These are phyloP conservation scores for Parachlorella kessleri DNA, from an alignment of 139 green algal genomes.

Conservation along the genomic window DNA sequence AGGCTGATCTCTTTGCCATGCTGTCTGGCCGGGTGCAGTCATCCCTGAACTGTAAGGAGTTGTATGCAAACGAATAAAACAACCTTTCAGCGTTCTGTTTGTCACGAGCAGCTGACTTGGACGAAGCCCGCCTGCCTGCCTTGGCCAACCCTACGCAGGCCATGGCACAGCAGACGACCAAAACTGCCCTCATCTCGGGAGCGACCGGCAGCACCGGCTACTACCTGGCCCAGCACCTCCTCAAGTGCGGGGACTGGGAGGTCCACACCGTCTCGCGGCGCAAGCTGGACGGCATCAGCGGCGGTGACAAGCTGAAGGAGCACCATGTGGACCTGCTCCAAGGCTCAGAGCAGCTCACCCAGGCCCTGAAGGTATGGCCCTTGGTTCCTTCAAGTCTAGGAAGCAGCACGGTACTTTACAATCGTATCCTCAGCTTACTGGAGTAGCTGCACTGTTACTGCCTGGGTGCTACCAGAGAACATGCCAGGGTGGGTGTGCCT, in stretches of 20 bases:
- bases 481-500: not conserved
- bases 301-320: not conserved
- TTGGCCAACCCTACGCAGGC: too few relatives aligned
- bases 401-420: too few relatives aligned
- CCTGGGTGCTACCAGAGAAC: not conserved
- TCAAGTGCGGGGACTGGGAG: not conserved
- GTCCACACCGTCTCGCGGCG: not conserved
- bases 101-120: too few relatives aligned
- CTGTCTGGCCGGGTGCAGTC: too few relatives aligned
- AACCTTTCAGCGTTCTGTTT: too few relatives aligned
- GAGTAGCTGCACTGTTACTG: not conserved
- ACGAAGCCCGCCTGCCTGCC: too few relatives aligned
- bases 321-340: not conserved
- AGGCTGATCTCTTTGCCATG: too few relatives aligned
- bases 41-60: too few relatives aligned
- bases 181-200: not conserved
- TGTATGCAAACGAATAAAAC: too few relatives aligned
- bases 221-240: not conserved
- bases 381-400: too few relatives aligned
- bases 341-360: not conserved
- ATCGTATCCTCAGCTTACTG: not conserved
- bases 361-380: not conserved
- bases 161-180: not conserved
- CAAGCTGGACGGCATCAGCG: not conserved
- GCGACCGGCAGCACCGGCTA: conserved; percentile 15